A percentile compares a stretch with the other conserved stretches of the same genome.
Conservation (phyloP, 1,284 basidiomycete species). For the Apiotrichum porosum region DNA sequence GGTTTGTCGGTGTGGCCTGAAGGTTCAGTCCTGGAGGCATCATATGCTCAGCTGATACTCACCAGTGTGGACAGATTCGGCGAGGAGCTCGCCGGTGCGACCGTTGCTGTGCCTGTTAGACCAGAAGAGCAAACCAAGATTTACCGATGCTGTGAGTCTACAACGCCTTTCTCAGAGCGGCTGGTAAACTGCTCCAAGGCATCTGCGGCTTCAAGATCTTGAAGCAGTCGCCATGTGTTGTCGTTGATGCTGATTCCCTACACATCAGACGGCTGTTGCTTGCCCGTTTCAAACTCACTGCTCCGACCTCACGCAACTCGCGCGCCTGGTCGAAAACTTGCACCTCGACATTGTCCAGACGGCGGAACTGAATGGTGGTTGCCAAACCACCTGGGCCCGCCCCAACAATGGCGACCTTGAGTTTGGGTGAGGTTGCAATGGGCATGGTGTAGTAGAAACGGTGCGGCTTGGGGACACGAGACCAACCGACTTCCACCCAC, state of each 20-base stretch:
- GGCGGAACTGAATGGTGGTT: slow-evolving; percentile 20
- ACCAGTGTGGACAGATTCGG: slow-evolving; percentile 15
- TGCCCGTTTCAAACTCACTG: slow-evolving; percentile 13
- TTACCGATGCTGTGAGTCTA: slow-evolving; percentile 18
- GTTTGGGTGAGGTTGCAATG: background rate
- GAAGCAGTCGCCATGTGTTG: slow-evolving; percentile 34
- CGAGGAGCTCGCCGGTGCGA: slow-evolving; percentile 1
- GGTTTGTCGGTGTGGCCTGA: background rate
- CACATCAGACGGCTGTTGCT: too few species aligned
- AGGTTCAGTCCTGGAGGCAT: background rate
- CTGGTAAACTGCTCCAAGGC: slow-evolving; percentile 20
- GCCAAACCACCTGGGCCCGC: slow-evolving; percentile 32
- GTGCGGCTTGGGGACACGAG: too few species aligned
- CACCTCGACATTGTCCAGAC: slow-evolving; percentile 21
- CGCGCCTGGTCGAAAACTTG: slow-evolving; percentile 29
- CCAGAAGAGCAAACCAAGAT: too few species aligned
- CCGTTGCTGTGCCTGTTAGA: slow-evolving; percentile 1
- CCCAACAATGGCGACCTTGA: slow-evolving; percentile 27
- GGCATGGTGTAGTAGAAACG: background rate
- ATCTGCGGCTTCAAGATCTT: slow-evolving; percentile 24
- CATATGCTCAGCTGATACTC: background rate
- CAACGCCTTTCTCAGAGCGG: slow-evolving; percentile 12
- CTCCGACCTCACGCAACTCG: slow-evolving; percentile 35
- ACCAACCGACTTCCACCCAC: too few species aligned
- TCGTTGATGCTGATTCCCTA: slow-evolving; percentile 35